These are phyloP conservation scores for Candida sanyiensis DNA, from an alignment of 805 yeast species.

Conservation along the genomic window DNA sequence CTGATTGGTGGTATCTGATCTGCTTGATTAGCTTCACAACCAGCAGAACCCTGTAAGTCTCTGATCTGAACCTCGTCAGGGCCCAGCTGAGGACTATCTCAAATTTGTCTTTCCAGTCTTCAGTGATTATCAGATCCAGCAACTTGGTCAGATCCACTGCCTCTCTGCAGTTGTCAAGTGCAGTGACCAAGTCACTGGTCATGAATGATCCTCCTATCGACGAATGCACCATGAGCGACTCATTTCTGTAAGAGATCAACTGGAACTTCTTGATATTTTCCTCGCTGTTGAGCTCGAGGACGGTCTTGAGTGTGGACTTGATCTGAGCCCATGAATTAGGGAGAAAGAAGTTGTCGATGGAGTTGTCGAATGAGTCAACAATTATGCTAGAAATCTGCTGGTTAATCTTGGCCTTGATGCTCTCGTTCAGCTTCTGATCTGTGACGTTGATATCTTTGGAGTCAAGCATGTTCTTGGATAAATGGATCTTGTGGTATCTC, in stretches of 20 bases:
- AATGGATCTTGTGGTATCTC: constrained; percentile 36
- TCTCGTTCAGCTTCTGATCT: constrained; percentile 31
- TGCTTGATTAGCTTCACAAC: constrained; percentile 14
- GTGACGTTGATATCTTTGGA: constrained; percentile 32
- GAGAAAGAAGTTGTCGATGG: constrained; percentile 52
- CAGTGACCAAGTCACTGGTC: constrained; percentile 27
- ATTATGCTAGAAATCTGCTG: constrained; percentile 26
- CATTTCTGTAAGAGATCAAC: constrained; percentile 60
- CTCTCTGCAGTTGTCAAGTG: constrained; percentile 32
- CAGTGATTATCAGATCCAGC: constrained; percentile 24
- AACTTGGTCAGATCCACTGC: constrained; percentile 29
- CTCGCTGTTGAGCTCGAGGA: constrained; percentile 30
- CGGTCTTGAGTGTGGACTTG: constrained; percentile 42
- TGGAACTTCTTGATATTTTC: constrained; percentile 44
- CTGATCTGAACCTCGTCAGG: constrained; percentile 26
- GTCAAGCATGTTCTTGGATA: constrained; percentile 29
- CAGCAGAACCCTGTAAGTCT: constrained; percentile 13
- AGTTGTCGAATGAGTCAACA: constrained; percentile 28
- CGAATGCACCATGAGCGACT: constrained; percentile 56
- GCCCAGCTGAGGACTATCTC: constrained; percentile 36
- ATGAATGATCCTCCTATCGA: constrained; percentile 20
- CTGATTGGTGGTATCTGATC: constrained; percentile 8
- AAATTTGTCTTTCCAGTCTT: constrained; percentile 33
- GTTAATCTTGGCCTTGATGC: constrained; percentile 25
- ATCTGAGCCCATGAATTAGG: constrained; percentile 58